phyloP scores from a whole-genome alignment of 805 yeast genomes.

The Yarrowia porcina region DNA sequence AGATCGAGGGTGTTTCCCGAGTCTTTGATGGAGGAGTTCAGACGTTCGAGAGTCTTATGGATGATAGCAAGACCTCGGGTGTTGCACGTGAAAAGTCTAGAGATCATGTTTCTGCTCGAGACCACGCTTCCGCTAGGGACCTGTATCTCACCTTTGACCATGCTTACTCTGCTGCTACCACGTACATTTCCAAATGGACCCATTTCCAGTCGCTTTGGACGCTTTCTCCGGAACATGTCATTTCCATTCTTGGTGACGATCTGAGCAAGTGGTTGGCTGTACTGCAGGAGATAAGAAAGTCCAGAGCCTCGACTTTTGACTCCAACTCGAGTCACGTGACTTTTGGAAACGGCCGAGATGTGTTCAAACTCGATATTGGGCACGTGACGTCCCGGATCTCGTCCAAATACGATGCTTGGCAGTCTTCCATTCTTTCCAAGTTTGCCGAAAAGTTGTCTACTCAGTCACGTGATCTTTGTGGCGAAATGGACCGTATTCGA shows the following conservation, averaged over 20 bases:
- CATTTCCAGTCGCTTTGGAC: constrained; percentile 60
- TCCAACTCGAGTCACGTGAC: constrained; percentile 42
- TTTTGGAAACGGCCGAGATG: constrained; percentile 42
- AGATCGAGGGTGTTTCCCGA: constrained; percentile 13
- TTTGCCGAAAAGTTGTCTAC: constrained; percentile 44
- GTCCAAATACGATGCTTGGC: constrained; percentile 60
- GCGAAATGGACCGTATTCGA: constrained; percentile 39
- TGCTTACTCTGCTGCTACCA: constrained; percentile 33
- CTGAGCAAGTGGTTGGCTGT: constrained; percentile 49
- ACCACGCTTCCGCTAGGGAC: neutral
- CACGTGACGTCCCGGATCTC: constrained; percentile 53
- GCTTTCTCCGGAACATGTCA: constrained; percentile 45
- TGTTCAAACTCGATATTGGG: constrained; percentile 46
- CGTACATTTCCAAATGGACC: constrained; percentile 52
- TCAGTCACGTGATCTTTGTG: constrained; percentile 37
- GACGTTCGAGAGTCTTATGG: constrained; percentile 5
- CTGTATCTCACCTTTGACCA: constrained; percentile 3
- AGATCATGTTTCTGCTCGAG: no score
- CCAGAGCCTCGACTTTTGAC: constrained; percentile 49
- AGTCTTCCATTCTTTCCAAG: constrained; percentile 43
- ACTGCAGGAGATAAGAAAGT: constrained; percentile 44
- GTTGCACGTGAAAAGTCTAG: constrained; percentile 2
- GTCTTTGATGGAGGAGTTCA: constrained; percentile 5
- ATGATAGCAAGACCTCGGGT: neutral
- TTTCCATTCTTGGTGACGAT: constrained; percentile 38